These are phyloP conservation scores for Stephania yunnanensis DNA, from an alignment of 164 flowering plant species.

Conservation along the genomic window DNA sequence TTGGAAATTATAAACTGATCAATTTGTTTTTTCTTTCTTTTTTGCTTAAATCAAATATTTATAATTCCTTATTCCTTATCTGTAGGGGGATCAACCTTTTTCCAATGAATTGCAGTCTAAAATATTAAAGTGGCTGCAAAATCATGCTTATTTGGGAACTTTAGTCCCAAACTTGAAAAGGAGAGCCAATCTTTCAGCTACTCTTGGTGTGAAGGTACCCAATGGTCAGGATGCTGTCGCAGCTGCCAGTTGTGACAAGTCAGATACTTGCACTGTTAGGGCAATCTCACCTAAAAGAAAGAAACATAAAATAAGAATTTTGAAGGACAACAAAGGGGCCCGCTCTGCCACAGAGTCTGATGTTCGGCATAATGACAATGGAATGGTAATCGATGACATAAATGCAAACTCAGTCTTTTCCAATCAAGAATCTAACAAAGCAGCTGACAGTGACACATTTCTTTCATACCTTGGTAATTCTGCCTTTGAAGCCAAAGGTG, in stretches of 20 bases:
- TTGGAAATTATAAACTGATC: background rate
- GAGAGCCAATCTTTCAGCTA: constrained; percentile 26
- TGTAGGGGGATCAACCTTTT: constrained; percentile 44
- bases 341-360: constrained; percentile 29
- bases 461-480: constrained; percentile 10
- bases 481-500: constrained; percentile 12
- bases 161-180: constrained; percentile 30
- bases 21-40: constrained; percentile 5
- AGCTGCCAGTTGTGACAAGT: constrained; percentile 28
- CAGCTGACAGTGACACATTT: constrained; percentile 18
- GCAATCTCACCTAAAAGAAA: constrained; percentile 53
- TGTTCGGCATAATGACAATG: constrained; percentile 27
- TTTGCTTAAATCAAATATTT: background rate
- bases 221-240: constrained; percentile 29
- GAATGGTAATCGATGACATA: constrained; percentile 18
- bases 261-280: constrained; percentile 45
- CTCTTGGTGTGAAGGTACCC: constrained; percentile 21
- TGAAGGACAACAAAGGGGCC: constrained; percentile 34
- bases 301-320: constrained; percentile 36
- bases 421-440: constrained; percentile 20
- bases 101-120: constrained; percentile 49
- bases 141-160: constrained; percentile 44
- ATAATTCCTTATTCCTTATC: background rate
- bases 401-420: constrained; percentile 18
- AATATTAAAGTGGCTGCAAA: constrained; percentile 59